Evolutionary conservation across 495 filamentous ascomycete genomes (phyloP).

Genomic region (Tetracladium setigerum): DNA sequence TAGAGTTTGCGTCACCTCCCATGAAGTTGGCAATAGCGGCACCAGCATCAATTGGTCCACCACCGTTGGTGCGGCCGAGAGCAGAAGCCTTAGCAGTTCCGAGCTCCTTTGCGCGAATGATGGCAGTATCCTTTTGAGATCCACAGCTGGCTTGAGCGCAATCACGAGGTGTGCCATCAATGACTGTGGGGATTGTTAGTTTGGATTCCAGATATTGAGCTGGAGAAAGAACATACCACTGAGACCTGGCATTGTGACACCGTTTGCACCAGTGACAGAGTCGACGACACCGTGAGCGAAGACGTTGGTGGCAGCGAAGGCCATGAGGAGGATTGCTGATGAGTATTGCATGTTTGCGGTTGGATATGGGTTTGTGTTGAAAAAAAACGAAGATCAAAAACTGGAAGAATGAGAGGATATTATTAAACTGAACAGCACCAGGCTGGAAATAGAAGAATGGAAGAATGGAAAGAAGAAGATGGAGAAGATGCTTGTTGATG

Average conservation of each 20-base stretch:
- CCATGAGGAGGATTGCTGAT: slow-evolving; percentile 22
- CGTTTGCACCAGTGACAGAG: slow-evolving; percentile 43
- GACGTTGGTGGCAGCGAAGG: slow-evolving; percentile 24
- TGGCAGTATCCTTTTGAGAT: slow-evolving; percentile 40
- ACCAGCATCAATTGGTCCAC: slow-evolving; percentile 43
- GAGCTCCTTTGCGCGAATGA: slow-evolving; percentile 44
- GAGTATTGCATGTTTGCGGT: slow-evolving; percentile 25
- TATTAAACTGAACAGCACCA: slow-evolving; percentile 20
- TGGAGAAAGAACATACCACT: slow-evolving; percentile 26
- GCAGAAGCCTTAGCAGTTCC: slow-evolving; percentile 36
- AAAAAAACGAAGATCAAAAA: not conserved
- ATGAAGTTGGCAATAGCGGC: slow-evolving; percentile 38
- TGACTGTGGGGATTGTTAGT: slow-evolving; percentile 30
- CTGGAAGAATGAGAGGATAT: slow-evolving; percentile 8
- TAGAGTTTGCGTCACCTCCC: slow-evolving; percentile 22
- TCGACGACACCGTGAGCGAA: slow-evolving; percentile 43
- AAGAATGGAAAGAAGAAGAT: slow-evolving; percentile 14
- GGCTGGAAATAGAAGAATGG: slow-evolving; percentile 12
- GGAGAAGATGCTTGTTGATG: slow-evolving; percentile 12
- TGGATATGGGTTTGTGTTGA: not conserved
- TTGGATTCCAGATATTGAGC: slow-evolving; percentile 1
- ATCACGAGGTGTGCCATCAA: slow-evolving; percentile 50
- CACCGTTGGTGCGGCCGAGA: slow-evolving; percentile 48
- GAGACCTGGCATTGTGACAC: slow-evolving; percentile 45
- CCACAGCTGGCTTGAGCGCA: slow-evolving; percentile 44